Conservation (phyloP, 2,329 filamentous ascomycete species). For the Aspergillus sp. region DNA sequence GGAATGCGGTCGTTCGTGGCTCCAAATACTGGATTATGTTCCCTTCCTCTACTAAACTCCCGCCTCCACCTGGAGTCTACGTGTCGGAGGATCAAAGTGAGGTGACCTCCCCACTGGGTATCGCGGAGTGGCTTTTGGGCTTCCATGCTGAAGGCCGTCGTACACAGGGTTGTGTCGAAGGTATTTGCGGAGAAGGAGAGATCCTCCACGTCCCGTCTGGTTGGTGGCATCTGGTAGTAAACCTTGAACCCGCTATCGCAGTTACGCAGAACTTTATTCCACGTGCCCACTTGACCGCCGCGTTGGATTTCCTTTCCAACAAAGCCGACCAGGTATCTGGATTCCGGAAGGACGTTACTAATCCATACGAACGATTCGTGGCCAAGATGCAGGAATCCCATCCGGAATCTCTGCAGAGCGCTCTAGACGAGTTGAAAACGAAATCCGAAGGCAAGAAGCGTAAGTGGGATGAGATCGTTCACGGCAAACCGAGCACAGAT, state of each 20-base stretch:
- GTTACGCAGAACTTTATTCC: constrained; percentile 97
- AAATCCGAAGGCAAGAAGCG: constrained; percentile 68
- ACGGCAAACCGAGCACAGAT: constrained; percentile 47
- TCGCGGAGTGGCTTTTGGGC: constrained; percentile 91
- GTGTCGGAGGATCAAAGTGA: constrained; percentile 88
- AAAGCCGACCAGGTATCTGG: constrained; percentile 85
- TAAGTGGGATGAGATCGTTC: constrained; percentile 81
- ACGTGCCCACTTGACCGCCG: constrained; percentile 67
- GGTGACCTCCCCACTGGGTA: constrained; percentile 89
- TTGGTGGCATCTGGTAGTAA: constrained; percentile 97
- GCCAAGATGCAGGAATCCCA: constrained; percentile 63
- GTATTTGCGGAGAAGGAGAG: constrained; percentile 79
- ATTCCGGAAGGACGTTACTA: constrained; percentile 68
- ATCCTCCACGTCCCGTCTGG: constrained; percentile 89
- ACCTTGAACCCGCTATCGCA: constrained; percentile 79
- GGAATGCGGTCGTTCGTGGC: constrained; percentile 90
- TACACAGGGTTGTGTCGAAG: constrained; percentile 77
- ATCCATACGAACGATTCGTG: constrained; percentile 75
- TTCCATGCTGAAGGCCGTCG: constrained; percentile 82
- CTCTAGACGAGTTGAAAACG: constrained; percentile 64
- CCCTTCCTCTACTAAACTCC: constrained; percentile 62
- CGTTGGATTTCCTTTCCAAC: constrained; percentile 76
- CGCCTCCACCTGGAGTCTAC: constrained; percentile 81
- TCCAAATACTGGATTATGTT: constrained; percentile 99
- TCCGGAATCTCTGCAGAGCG: constrained; percentile 67